A percentile compares a stretch with the other conserved stretches of the same genome.
Conservation (phyloP, 805 yeast genomes). For the Wickerhamomyces subpelliculosus region DNA sequence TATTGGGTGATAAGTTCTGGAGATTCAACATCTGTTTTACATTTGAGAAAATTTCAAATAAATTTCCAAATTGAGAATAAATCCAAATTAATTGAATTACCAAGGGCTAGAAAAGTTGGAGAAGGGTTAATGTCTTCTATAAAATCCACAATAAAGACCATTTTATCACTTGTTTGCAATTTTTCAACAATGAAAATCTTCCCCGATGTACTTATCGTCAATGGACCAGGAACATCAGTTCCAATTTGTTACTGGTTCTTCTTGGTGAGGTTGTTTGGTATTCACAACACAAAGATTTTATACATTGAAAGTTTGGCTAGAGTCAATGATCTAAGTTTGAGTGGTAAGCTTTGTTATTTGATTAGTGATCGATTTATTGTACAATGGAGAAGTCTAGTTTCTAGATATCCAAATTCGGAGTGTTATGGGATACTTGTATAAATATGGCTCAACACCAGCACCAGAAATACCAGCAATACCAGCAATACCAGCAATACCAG, state of each 20-base stretch:
- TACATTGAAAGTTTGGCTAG: conserved; percentile 88
- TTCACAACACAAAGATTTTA: conserved; percentile 48
- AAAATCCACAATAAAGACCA: conserved; percentile 35
- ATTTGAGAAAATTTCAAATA: conserved; percentile 14
- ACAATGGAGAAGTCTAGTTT: conserved; percentile 72
- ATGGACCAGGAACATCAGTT: conserved; percentile 83
- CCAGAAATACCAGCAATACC: too few relatives aligned
- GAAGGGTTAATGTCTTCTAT: conserved; percentile 43
- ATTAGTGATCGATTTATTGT: conserved; percentile 75
- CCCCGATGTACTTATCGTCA: conserved; percentile 45
- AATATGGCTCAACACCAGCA: conserved; percentile 1
- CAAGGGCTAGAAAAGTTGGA: conserved; percentile 57
- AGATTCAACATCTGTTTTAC: conserved; percentile 40
- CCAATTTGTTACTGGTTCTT: conserved; percentile 58
- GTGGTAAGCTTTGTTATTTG: conserved; percentile 68
- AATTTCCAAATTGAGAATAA: conserved; percentile 9
- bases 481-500: too few relatives aligned
- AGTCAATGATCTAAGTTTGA: conserved; percentile 64
- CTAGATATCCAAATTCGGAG: conserved; percentile 52
- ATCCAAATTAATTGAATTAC: conserved; percentile 26
- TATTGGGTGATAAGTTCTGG: conserved; percentile 39
- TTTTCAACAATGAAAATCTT: conserved; percentile 13
- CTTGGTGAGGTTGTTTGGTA: conserved; percentile 39
- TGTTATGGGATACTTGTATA: conserved; percentile 73
- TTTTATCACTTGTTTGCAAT: conserved; percentile 24